These are phyloP conservation scores for Pyricularia sp. DNA, from an alignment of 2,329 filamentous ascomycete species.

Conservation along the genomic window DNA sequence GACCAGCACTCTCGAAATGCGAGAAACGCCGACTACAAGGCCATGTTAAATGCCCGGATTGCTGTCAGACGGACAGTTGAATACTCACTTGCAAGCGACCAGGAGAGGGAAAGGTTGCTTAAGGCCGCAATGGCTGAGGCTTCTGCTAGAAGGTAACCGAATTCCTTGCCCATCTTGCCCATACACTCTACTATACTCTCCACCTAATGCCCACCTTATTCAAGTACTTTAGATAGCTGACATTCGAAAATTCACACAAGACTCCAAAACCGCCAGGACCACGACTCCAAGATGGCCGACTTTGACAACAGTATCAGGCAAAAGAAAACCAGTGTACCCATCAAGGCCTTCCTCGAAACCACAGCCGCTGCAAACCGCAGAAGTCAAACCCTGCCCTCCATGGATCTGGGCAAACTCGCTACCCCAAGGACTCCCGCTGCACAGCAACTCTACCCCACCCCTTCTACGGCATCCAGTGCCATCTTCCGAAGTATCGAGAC, in stretches of 20 bases:
- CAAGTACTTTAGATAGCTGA: too few relatives aligned
- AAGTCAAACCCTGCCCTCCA: background rate
- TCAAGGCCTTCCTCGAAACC: background rate
- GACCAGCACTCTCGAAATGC: conserved; percentile 3
- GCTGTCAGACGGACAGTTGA: conserved; percentile 3
- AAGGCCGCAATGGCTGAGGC: conserved; percentile 6
- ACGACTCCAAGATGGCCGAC: conserved; percentile 8
- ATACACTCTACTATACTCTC: background rate
- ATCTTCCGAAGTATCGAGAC: background rate
- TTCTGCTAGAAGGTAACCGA: background rate
- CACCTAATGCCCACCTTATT: too few relatives aligned
- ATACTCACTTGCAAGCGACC: conserved; percentile 4
- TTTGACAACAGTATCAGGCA: conserved; percentile 4
- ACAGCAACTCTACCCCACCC: background rate
- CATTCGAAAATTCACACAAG: background rate
- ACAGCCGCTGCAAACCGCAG: background rate
- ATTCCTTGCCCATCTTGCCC: too few relatives aligned
- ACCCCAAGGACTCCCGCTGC: background rate
- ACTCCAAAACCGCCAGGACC: conserved; percentile 5
- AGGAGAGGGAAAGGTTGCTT: conserved; percentile 5
- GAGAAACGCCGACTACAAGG: conserved; percentile 9
- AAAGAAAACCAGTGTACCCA: background rate
- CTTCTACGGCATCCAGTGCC: background rate
- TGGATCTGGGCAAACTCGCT: background rate
- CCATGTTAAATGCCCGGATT: conserved; percentile 6